phyloP scores from a whole-genome alignment of 257 asterid genomes.

The Solanum ahanhuiri region DNA sequence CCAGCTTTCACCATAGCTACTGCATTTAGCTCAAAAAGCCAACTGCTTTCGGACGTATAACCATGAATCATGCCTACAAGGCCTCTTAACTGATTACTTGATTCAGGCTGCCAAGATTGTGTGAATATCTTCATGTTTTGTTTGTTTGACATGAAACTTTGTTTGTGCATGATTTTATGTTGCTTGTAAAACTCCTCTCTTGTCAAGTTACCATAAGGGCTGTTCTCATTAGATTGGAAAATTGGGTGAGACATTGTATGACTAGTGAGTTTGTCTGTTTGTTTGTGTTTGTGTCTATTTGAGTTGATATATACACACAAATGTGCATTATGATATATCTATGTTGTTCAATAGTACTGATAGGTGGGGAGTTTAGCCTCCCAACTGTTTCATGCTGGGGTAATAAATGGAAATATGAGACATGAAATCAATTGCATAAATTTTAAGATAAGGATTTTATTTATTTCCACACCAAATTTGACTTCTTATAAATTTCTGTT shows the following conservation, averaged over 20 bases:
- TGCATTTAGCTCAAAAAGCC: constrained; percentile 72
- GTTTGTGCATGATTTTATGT: constrained; percentile 45
- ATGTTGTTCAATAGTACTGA: background rate
- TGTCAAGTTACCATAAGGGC: constrained; percentile 69
- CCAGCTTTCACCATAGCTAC: constrained; percentile 71
- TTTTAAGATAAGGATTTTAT: background rate
- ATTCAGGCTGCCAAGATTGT: constrained; percentile 59
- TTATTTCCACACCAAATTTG: background rate
- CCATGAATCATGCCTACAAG: constrained; percentile 77
- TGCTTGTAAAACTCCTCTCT: constrained; percentile 52
- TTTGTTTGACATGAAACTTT: constrained; percentile 47
- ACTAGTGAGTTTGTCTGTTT: background rate
- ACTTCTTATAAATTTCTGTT: background rate
- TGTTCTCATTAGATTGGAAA: constrained; percentile 52
- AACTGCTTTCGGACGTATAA: constrained; percentile 66
- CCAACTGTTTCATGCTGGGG: constrained; percentile 4
- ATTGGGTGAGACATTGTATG: constrained; percentile 53
- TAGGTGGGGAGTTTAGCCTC: background rate
- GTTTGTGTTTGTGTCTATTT: background rate
- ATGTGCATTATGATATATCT: background rate
- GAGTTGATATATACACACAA: background rate
- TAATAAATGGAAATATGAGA: background rate
- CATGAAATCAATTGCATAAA: background rate
- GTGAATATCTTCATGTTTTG: constrained; percentile 45
- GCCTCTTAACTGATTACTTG: constrained; percentile 19